Conservation (phyloP, 768 basidiomycete species). For the Pleurotus tuoliensis region DNA sequence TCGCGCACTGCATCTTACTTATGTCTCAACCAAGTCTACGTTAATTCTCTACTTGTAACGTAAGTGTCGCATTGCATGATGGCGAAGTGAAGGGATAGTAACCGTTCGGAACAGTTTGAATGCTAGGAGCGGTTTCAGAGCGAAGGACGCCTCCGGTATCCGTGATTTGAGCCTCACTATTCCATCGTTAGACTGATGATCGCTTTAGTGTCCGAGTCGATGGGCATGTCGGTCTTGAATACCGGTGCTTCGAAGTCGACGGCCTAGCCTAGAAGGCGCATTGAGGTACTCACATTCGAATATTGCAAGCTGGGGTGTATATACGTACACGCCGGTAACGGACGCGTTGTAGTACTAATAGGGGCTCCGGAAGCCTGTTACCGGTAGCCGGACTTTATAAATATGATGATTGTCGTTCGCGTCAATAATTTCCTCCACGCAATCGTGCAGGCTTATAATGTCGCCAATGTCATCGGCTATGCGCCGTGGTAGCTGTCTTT, state of each 20-base stretch:
- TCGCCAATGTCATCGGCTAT: not conserved
- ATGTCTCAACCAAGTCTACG: not conserved
- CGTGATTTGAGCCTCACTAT: not conserved
- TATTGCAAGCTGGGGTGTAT: no score
- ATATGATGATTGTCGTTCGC: no score
- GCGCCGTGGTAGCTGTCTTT: conserved; percentile 32
- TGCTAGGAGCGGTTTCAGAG: not conserved
- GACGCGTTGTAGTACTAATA: no score
- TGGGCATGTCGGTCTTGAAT: not conserved
- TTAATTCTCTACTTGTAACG: not conserved
- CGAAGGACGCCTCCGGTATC: not conserved
- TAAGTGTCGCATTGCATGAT: conserved; percentile 10
- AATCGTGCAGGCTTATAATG: no score
- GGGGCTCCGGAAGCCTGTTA: no score
- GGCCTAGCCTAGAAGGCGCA: not conserved
- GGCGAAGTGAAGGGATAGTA: not conserved
- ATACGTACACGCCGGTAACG: no score
- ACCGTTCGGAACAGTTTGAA: not conserved
- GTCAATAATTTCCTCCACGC: no score
- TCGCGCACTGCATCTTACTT: not conserved
- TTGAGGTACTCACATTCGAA: no score
- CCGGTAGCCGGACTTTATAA: no score
- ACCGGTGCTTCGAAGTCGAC: not conserved
- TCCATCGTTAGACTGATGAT: not conserved
- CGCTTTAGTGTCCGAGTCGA: no score